Percentiles rank a stretch among this genome's conserved stretches.
phyloP scores from a whole-genome alignment of 148 eudicot genomes.

The Hydrangea macrophylla region DNA sequence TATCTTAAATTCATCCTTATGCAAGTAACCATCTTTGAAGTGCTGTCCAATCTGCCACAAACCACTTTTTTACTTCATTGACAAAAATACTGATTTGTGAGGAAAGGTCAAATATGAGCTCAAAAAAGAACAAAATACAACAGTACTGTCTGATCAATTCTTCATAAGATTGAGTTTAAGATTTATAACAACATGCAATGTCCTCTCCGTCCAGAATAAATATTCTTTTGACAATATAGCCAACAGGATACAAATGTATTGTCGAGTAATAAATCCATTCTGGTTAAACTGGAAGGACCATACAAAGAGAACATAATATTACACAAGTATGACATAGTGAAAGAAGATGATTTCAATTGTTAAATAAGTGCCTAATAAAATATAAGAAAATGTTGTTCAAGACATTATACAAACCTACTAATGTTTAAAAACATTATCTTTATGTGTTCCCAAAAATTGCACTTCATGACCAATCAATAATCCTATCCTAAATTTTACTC shows the following conservation, averaged over 20 bases:
- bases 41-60: conserved; percentile 78
- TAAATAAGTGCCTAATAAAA: too few relatives aligned
- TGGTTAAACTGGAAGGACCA: not conserved
- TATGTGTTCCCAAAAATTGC: not conserved
- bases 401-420: not conserved
- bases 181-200: too few relatives aligned
- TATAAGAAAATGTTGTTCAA: not conserved
- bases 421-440: not conserved
- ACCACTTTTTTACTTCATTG: conserved; percentile 8
- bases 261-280: not conserved
- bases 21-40: conserved; percentile 93
- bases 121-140: not conserved
- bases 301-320: not conserved
- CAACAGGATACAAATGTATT: not conserved
- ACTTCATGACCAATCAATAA: not conserved
- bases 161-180: not conserved
- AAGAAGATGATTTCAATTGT: too few relatives aligned
- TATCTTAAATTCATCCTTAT: conserved; percentile 94
- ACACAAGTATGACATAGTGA: not conserved
- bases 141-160: not conserved
- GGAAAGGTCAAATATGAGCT: not conserved
- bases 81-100: conserved; percentile 1
- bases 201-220: not conserved
- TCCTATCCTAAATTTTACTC: not conserved
- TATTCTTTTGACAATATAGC: not conserved